These are phyloP conservation scores for Carpinus fangiana DNA, from an alignment of 306 rosid genomes.

Conservation along the genomic window DNA sequence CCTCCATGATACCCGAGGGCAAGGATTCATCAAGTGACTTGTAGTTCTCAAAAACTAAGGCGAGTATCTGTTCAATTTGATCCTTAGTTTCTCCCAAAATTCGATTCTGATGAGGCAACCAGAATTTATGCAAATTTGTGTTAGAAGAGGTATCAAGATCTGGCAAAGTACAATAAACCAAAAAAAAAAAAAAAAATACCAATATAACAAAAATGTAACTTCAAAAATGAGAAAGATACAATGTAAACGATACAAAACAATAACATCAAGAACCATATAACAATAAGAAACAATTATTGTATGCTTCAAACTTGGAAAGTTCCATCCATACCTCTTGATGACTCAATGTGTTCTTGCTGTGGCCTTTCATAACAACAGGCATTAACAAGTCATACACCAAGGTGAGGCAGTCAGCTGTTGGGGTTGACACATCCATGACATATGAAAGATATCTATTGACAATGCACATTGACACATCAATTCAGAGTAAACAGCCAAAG, in stretches of 20 bases:
- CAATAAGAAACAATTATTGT: not conserved
- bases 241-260: not conserved
- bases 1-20: constrained; percentile 75
- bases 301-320: constrained; percentile 11
- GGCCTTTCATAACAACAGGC: constrained; percentile 85
- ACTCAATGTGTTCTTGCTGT: constrained; percentile 76
- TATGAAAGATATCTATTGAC: constrained; percentile 76
- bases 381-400: constrained; percentile 70
- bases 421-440: constrained; percentile 97
- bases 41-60: constrained; percentile 82
- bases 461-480: constrained; percentile 21
- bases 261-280: constrained; percentile 1
- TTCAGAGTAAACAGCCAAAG: not conserved
- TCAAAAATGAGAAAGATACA: constrained; percentile 3
- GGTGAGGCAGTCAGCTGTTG: constrained; percentile 93
- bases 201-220: constrained; percentile 21
- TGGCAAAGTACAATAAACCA: constrained; percentile 10
- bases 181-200: not conserved
- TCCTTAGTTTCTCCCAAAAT: constrained; percentile 93
- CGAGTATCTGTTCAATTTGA: constrained; percentile 79
- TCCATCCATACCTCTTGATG: constrained; percentile 82
- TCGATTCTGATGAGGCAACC: constrained; percentile 62
- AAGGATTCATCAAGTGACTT: constrained; percentile 87
- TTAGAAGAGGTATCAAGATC: constrained; percentile 31
- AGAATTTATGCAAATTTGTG: constrained; percentile 20